Conservation (phyloP, 352 stramenopile species). For the Blastocystis sp. region DNA sequence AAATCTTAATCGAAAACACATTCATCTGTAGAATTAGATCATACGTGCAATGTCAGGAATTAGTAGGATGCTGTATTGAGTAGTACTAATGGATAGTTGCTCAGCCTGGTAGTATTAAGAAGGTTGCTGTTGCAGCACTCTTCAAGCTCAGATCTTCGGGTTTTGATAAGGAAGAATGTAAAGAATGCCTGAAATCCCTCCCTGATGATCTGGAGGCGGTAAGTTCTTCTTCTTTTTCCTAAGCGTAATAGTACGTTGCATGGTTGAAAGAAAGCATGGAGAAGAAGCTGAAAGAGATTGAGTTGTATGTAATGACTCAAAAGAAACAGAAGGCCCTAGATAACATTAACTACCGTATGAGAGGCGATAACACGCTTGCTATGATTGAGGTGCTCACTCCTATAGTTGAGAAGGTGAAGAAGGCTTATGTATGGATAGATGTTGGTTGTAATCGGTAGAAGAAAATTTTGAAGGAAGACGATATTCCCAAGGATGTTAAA, state of each 20-base stretch:
- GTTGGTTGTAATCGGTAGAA: slow-evolving; percentile 16
- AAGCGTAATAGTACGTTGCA: not conserved
- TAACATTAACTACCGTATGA: slow-evolving; percentile 60
- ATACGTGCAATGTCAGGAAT: slow-evolving; percentile 43
- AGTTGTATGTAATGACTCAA: slow-evolving; percentile 49
- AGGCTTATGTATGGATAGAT: slow-evolving; percentile 1
- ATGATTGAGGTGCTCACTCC: slow-evolving; percentile 59
- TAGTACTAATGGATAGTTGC: slow-evolving; percentile 31
- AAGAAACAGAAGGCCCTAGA: slow-evolving; percentile 57
- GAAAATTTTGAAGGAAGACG: slow-evolving; percentile 42
- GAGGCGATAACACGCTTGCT: slow-evolving; percentile 59
- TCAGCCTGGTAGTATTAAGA: slow-evolving; percentile 55
- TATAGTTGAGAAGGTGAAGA: slow-evolving; percentile 56
- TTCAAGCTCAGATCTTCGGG: slow-evolving; percentile 41
- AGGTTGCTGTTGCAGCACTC: slow-evolving; percentile 36
- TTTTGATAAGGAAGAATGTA: slow-evolving; percentile 61
- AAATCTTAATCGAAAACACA: too few relatives aligned
- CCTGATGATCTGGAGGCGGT: slow-evolving; percentile 33
- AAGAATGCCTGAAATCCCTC: slow-evolving; percentile 40
- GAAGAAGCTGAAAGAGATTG: slow-evolving; percentile 54
- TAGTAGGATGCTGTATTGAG: not conserved
- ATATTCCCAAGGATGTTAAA: slow-evolving; percentile 25
- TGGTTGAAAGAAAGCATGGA: slow-evolving; percentile 50
- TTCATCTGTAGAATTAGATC: too few relatives aligned
- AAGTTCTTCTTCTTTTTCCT: not conserved